Base-by-base conservation (phyloP, 1,284 basidiomycete species). In the Cutaneotrichosporon cutaneum region DNA sequence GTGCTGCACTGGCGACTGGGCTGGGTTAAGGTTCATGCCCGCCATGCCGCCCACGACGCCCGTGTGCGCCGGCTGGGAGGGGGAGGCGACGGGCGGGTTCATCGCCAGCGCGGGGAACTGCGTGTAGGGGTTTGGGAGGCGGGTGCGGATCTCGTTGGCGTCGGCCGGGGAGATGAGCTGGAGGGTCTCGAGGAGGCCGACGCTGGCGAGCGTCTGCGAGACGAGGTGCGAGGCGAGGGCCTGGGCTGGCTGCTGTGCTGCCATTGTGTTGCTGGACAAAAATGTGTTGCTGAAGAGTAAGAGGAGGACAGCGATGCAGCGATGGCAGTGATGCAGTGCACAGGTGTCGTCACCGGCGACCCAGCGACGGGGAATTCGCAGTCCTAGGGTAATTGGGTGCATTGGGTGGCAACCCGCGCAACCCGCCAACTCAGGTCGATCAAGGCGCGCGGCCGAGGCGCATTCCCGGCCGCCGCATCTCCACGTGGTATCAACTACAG, bases 151-250 rank as follows among this genome's bases (percentile, higher is more conserved):
- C 5, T 68, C 56, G 11, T 65, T 63, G 13, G 74, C 74, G 66
- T 76, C 76, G 5, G 62, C 47, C 1, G 72, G 47, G 16, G 50
- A 64, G 60, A 78, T 66, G 50, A 77, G 51, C 54, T 58, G 52
- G 26, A 78, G 68, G 33, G 67, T 68, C 58, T 78, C 75, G 39
- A 78, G 70, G 13, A 75, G 56, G 32, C 68, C 61, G 39, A 78
- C 66, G 18, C 70, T 71, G 10, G 72, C 61, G 18, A 72, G 58
- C 9, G 75, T 78, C 68, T 78, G 76, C 27, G 70, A 69, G 66
- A 78, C 65, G 45, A 78, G 68, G 58, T 77, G 74, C 1, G 72
- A 67, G 2, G 74, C 72, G 30, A 77, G 70, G 1, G 70, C 59
- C 44, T 77, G 72, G 21, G 69, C 59, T 13, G 66, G 62, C 45